Evolutionary conservation across 2,329 filamentous ascomycete genomes (phyloP), one percentile per base, ranked within the genome.

Genomic region (Fusarium mexicanum): DNA sequence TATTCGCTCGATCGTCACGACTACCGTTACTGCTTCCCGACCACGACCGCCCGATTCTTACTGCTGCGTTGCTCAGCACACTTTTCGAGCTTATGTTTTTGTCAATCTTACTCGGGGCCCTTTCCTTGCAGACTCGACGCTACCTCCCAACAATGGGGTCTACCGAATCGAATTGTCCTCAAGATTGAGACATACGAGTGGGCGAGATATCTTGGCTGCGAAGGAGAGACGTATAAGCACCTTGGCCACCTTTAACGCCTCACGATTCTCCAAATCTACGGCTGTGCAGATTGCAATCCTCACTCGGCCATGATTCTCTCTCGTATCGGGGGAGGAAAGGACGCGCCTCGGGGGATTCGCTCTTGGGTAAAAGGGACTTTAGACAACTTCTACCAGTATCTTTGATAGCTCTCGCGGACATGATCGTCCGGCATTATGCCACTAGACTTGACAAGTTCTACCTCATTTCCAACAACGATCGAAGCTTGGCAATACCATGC

Each of bases 371-470:
- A 9, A 8, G 22, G 10, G 11, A 33, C 5, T 8, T 13, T 50
- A 5, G 22, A 33, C 29, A n/a, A 3, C 8, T 3, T 31, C 47
- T n/a, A 17, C 5, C 29, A 18, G 29, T 6, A 9, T n/a, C 5
- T 17, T n/a, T 7, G 16, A n/a, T 22, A 18, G 7, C 14, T 31
- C 47, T 50, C 1, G 10, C 5, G 2, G 14, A 31, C 20, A 31
- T 31, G 7, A 12, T 31, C 20, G 22, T 33, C 16, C 7, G 3
- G 17, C 5, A 18, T 13, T n/a, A 7, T 50, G 22, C 3, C 22
- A 14, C 47, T 10, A 50, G 16, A n/a, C 67, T 77, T 3, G 76
- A 76, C 40, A 73, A 76, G 35, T 77, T 75, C 33, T 73, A 72
- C 13, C 47, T 77, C 8, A n/a, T n/a, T 31, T 64, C 48, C 13